A percentile compares a stretch with the other conserved stretches of the same genome.
These are phyloP conservation scores for Komagataella pseudopastoris DNA, from an alignment of 805 yeast species.

Conservation along the genomic window DNA sequence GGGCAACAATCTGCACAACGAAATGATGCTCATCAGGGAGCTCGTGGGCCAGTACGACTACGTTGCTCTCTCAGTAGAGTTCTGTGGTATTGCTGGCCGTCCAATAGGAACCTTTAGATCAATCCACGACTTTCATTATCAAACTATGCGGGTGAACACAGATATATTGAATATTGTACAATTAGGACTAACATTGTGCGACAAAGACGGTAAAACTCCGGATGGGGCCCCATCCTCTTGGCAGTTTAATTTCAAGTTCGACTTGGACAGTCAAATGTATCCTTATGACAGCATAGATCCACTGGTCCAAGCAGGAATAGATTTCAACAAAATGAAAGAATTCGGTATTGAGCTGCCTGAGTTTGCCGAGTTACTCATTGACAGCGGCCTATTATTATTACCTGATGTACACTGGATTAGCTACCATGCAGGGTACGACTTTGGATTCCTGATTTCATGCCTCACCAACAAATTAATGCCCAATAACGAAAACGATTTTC, in stretches of 20 bases:
- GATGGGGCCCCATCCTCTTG: slow-evolving; percentile 65
- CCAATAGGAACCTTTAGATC: slow-evolving; percentile 91
- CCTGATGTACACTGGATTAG: slow-evolving; percentile 73
- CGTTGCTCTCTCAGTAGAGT: slow-evolving; percentile 75
- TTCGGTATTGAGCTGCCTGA: slow-evolving; percentile 69
- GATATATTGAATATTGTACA: slow-evolving; percentile 81
- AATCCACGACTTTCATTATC: slow-evolving; percentile 88
- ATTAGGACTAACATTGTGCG: slow-evolving; percentile 67
- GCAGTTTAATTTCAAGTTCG: slow-evolving; percentile 90
- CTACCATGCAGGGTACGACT: slow-evolving; percentile 88
- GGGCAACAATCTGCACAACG: slow-evolving; percentile 55
- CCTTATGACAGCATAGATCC: slow-evolving; percentile 75
- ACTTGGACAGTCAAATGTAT: slow-evolving; percentile 67
- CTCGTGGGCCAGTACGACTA: slow-evolving; percentile 42
- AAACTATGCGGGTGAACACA: slow-evolving; percentile 83
- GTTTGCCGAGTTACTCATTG: slow-evolving; percentile 75
- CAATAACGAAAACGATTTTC: slow-evolving; percentile 63
- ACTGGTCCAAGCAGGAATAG: slow-evolving; percentile 70
- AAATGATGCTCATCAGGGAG: slow-evolving; percentile 47
- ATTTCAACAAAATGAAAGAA: slow-evolving; percentile 58
- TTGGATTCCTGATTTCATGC: slow-evolving; percentile 75
- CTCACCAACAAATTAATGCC: slow-evolving; percentile 72
- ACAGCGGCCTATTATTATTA: slow-evolving; percentile 74
- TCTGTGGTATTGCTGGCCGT: slow-evolving; percentile 91
- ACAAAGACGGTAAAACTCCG: slow-evolving; percentile 55